Base-by-base conservation (phyloP, 2,329 filamentous ascomycete species). In the Dryadomyces quercivorus region DNA sequence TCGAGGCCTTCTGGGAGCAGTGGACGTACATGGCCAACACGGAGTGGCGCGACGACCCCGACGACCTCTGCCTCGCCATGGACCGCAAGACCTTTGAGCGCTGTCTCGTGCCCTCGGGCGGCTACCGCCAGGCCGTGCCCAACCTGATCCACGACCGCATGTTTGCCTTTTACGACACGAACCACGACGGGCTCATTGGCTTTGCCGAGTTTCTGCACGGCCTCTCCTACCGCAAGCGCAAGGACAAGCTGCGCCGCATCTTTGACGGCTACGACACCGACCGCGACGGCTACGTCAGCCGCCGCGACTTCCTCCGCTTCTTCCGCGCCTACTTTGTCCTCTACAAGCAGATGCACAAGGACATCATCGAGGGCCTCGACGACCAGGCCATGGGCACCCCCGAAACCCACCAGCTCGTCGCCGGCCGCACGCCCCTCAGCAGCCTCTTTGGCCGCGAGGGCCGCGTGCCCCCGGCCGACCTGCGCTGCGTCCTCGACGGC, bases 1-100 rank as follows among this genome's bases (percentile, higher is more conserved):
- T 98, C 6, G 92, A 97, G 69, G 92, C 91, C 7, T 81, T 95
- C 45, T 97, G 91, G 85, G 92, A 97, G 64, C 92, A 97, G 65
- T 98, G 95, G 78, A 91, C 88, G 5, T 96, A 91, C 66, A 84
- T 96, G 69, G 92, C 92, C 45, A 92, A 87, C 60, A 85, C 84
- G 6, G 84, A 92, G 65, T 95, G 86, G 85, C 73, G 81, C 38
- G 80, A 85, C 18, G 92, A 97, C 64, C 87, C 89, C 0, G 83
- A 87, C 61, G 78, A 84, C 21, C 76, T 96, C 45, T 75, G 79
- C 54, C 76, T 92, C 61, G 93, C 90, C 38, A 94, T 97, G 74
- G 91, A 97, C 65, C 83, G 90, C 57, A 86, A 86, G 67, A 95
- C 89, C 0, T 98, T 98, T 69, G 89, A 96, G 65, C 83, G 87